phyloP scores from a whole-genome alignment of 2,329 filamentous ascomycete species.

The Intubia oerlemansii region DNA sequence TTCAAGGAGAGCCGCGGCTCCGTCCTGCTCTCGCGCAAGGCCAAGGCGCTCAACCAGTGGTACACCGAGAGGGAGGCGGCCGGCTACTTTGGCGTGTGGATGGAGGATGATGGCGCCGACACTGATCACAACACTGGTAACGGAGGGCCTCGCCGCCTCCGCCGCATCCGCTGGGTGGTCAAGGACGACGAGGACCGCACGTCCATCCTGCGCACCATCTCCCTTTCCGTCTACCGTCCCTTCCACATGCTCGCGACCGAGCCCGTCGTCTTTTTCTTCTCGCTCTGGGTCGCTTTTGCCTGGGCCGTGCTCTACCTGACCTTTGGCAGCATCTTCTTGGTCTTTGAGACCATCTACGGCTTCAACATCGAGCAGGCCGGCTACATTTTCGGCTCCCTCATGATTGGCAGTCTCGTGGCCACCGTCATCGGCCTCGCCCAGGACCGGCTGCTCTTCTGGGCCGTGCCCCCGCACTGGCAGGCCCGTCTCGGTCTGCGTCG shows the following conservation, averaged over 20 bases:
- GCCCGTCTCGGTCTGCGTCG: constrained; percentile 10
- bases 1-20: constrained; percentile 70
- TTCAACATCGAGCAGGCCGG: constrained; percentile 49
- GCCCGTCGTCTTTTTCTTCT: constrained; percentile 68
- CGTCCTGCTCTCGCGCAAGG: constrained; percentile 60
- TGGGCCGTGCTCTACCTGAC: constrained; percentile 81
- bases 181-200: constrained; percentile 56
- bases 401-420: constrained; percentile 41
- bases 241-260: constrained; percentile 61
- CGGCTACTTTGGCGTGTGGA: constrained; percentile 31
- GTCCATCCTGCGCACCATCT: constrained; percentile 46
- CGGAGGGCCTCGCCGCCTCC: constrained; percentile 9
- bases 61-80: constrained; percentile 50
- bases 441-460: constrained; percentile 41
- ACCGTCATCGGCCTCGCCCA: constrained; percentile 51
- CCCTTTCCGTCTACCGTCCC: constrained; percentile 52
- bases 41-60: constrained; percentile 52
- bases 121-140: no score
- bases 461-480: no score
- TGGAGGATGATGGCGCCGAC: constrained; percentile 8
- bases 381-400: constrained; percentile 53
- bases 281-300: constrained; percentile 71
- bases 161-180: constrained; percentile 59
- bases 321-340: constrained; percentile 59
- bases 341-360: constrained; percentile 45